A percentile compares a stretch with the other conserved stretches of the same genome.
Evolutionary conservation across 768 basidiomycete genomes (phyloP).

Genomic region (Calocybe gangraenosa): DNA sequence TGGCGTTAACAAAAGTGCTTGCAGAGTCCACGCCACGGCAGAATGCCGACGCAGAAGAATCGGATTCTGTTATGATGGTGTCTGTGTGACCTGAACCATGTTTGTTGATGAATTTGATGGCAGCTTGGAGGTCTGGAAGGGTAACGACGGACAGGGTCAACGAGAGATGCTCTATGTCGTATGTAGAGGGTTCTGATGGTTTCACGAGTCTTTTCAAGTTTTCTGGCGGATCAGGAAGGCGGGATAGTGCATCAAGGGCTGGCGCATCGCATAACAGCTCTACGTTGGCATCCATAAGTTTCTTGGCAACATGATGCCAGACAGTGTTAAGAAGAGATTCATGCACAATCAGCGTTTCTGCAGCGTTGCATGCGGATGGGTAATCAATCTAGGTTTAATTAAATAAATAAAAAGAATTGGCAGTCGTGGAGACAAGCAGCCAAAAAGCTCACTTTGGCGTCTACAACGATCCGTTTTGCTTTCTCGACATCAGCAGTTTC

Average conservation of each 20-base stretch:
- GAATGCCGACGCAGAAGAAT: conserved; percentile 62
- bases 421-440: not conserved
- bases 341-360: conserved; percentile 88
- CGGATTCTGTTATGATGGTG: conserved; percentile 81
- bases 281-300: conserved; percentile 67
- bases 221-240: conserved; percentile 27
- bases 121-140: conserved; percentile 65
- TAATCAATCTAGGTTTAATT: conserved; percentile 87
- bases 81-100: conserved; percentile 98
- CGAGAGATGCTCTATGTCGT: conserved; percentile 84
- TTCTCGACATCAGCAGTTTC: conserved; percentile 74
- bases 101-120: conserved; percentile 86
- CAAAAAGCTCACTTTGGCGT: conserved; percentile 72
- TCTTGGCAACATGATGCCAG: conserved; percentile 78
- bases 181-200: conserved; percentile 57
- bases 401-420: too few relatives aligned
- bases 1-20: conserved; percentile 92
- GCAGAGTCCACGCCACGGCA: conserved; percentile 88
- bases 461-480: conserved; percentile 76
- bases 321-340: conserved; percentile 61
- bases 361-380: conserved; percentile 93
- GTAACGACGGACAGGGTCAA: conserved; percentile 78
- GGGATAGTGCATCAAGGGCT: conserved; percentile 53
- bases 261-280: conserved; percentile 74
- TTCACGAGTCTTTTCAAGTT: conserved; percentile 46